A percentile compares a stretch with the other conserved stretches of the same genome.
phyloP scores from a whole-genome alignment of 768 basidiomycete species.

The Tylopilus felleus region DNA sequence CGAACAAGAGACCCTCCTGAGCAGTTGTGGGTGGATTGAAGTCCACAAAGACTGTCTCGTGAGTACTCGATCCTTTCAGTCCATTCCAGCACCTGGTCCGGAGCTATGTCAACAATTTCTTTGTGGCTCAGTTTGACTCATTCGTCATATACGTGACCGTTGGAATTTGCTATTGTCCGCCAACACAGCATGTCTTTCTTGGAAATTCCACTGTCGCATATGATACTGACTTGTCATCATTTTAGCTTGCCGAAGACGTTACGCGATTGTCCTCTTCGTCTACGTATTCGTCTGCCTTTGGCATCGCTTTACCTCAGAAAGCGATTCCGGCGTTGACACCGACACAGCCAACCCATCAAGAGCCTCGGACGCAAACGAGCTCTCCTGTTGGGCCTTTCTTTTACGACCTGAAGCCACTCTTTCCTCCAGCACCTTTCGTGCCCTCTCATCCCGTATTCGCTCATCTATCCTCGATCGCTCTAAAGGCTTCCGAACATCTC shows the following conservation, averaged over 20 bases:
- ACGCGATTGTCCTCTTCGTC: constrained; percentile 34
- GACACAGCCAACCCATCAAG: constrained; percentile 27
- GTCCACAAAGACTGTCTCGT: constrained; percentile 65
- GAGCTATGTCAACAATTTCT: background rate
- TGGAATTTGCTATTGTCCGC: constrained; percentile 8
- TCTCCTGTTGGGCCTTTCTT: constrained; percentile 38
- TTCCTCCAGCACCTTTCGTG: constrained; percentile 73
- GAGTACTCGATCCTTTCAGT: constrained; percentile 33
- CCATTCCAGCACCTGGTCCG: background rate
- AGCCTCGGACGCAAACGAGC: constrained; percentile 20
- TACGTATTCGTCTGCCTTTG: constrained; percentile 45
- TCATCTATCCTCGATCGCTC: constrained; percentile 59
- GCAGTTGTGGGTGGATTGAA: constrained; percentile 70
- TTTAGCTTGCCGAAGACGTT: constrained; percentile 28
- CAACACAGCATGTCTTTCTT: constrained; percentile 7
- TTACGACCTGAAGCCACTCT: constrained; percentile 54
- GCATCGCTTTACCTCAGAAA: constrained; percentile 40
- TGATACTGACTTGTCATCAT: constrained; percentile 15
- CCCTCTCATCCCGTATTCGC: constrained; percentile 70
- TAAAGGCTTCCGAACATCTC: constrained; percentile 48
- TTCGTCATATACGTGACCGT: constrained; percentile 1
- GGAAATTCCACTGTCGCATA: background rate
- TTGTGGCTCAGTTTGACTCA: background rate
- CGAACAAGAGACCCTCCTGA: constrained; percentile 68
- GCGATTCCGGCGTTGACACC: constrained; percentile 21